Percentiles rank a stretch among this genome's conserved stretches.
Conservation (phyloP, 495 filamentous ascomycete genomes). For the Chlorociboria aeruginascens region DNA sequence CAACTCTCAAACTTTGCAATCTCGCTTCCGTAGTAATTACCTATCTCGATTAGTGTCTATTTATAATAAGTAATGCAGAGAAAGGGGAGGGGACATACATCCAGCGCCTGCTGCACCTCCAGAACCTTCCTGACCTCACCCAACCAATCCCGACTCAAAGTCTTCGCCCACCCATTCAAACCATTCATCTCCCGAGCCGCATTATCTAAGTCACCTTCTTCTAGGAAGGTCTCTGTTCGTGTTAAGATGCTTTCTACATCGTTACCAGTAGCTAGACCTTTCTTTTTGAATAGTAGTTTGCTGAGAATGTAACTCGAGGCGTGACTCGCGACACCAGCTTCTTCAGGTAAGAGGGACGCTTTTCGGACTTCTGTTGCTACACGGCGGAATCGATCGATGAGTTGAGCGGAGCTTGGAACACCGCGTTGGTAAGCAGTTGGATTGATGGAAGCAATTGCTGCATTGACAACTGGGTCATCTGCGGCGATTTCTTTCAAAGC, state of each 20-base stretch:
- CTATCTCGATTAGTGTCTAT: constrained; percentile 16
- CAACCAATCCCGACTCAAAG: constrained; percentile 85
- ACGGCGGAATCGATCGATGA: constrained; percentile 90
- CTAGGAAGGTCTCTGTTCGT: constrained; percentile 73
- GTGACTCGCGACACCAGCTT: constrained; percentile 88
- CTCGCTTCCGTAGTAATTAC: constrained; percentile 51
- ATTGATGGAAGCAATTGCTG: constrained; percentile 89
- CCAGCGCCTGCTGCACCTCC: constrained; percentile 91
- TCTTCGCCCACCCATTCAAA: constrained; percentile 86
- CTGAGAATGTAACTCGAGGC: constrained; percentile 77
- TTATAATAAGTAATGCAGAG: not conserved
- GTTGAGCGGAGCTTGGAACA: constrained; percentile 66
- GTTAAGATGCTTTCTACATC: constrained; percentile 92
- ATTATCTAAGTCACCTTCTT: constrained; percentile 83
- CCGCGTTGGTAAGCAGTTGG: constrained; percentile 88
- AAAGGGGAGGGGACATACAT: constrained; percentile 46
- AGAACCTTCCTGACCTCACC: constrained; percentile 75
- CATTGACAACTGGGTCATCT: constrained; percentile 72
- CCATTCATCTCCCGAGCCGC: constrained; percentile 93
- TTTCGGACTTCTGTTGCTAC: constrained; percentile 92
- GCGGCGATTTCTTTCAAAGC: constrained; percentile 85
- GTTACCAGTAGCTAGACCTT: constrained; percentile 71
- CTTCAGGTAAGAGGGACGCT: constrained; percentile 78
- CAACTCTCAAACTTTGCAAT: constrained; percentile 45
- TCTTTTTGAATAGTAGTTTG: constrained; percentile 89